Base-by-base conservation (phyloP, 257 asterid genomes). In the Salvia hispanica region DNA sequence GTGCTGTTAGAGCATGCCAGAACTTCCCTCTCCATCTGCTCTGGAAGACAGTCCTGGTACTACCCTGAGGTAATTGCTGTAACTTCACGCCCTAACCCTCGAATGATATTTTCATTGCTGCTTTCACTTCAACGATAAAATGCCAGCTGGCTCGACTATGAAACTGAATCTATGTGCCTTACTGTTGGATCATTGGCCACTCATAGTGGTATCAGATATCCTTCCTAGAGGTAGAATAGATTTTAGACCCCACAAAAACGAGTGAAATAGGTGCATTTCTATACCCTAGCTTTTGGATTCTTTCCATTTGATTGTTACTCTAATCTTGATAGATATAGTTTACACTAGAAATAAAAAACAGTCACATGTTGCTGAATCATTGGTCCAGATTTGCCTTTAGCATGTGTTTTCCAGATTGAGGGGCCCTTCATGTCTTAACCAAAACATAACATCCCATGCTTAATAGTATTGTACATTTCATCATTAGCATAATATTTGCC, bases 301-400 rank as follows among this genome's bases (percentile, higher is more conserved):
- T 40, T 64, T 14, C 33, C 62, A 47, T 36, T 48, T 5, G 50
- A 68, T 14, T 73, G 28, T 53, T 31, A 14, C 46, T 25, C 50
- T 50, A 45, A 46, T 53, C n/a, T 68, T 51, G 11, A 10, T 13
- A 55, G 57, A 62, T 7, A 21, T 10, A 45, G 51, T 31, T 34
- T 40, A 9, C 9, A 21, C 2, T n/a, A 42, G 43, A 54, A 8
- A 39, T 31, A 43, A 33, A 53, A 60, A 50, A 67, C 58, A 63
- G 76, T 74, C 82, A 74, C 82, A 74, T 78, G 77, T 43, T n/a
- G 67, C 61, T 55, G 74, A 74, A 69, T 64, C 12, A 69, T 56
- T 64, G 78, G 73, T 53, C 74, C 70, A 62, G 66, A 28, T 56
- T 77, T 67, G 39, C 69, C 75, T 52, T 21, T 77, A 45, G 72